Evolutionary conservation across 768 basidiomycete genomes (phyloP).

Genomic region (Boletus vinaceobasis): DNA sequence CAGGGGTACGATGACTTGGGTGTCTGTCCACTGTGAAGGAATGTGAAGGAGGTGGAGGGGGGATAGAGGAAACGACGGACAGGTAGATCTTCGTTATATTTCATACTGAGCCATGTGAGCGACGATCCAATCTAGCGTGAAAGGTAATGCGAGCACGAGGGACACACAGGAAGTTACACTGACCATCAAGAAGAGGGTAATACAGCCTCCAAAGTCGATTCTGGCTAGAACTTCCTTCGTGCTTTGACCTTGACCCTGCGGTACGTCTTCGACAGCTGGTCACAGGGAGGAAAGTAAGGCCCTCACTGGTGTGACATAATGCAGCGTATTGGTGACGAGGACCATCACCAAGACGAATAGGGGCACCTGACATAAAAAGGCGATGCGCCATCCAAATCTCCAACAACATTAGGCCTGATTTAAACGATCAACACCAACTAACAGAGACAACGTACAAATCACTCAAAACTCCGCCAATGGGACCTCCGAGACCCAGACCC

Average conservation of each 20-base stretch:
- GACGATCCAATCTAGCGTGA: conserved; percentile 47
- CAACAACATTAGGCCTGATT: neutral
- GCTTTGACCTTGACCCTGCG: conserved; percentile 62
- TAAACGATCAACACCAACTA: neutral
- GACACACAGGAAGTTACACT: conserved; percentile 12
- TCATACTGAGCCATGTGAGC: conserved; percentile 68
- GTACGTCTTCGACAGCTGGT: neutral
- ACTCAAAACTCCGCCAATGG: conserved; percentile 19
- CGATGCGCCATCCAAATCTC: conserved; percentile 56
- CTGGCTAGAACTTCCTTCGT: conserved; percentile 64
- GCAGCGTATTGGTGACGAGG: conserved; percentile 49
- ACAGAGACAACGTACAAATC: conserved; percentile 14
- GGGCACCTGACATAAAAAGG: conserved; percentile 70
- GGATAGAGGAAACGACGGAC: conserved; percentile 34
- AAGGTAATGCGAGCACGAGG: neutral
- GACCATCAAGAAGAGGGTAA: conserved; percentile 57
- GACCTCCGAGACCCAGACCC: conserved; percentile 23
- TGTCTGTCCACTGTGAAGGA: conserved; percentile 49
- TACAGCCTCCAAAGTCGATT: conserved; percentile 76
- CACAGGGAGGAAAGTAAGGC: neutral
- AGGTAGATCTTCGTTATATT: conserved; percentile 62
- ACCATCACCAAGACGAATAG: conserved; percentile 51
- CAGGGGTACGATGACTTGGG: conserved; percentile 49
- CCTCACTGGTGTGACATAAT: conserved; percentile 64
- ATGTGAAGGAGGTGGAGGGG: neutral